Base-by-base conservation (phyloP, 208 protist species). In the Phytomonas francai region DNA sequence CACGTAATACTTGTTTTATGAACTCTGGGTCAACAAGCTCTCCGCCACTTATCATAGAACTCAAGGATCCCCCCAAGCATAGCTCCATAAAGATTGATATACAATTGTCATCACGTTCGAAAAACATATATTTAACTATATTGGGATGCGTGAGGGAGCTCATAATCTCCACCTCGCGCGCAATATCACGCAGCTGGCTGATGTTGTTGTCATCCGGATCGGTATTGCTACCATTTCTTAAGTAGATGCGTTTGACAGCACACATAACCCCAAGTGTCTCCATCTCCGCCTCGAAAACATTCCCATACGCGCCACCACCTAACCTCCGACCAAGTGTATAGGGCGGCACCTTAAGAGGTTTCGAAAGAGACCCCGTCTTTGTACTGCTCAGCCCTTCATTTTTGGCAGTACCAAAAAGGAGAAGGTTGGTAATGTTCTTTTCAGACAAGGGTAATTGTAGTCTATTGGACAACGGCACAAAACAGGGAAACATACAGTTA, bases 21-120 rank as follows among this genome's bases (percentile, higher is more conserved):
- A 76, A 63, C 0, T 73, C 67, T 29, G 85, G 70, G 56, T 74
- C 74, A 8, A 66, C 71, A 6, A 90, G 66, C 29, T 72, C 73
- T 5, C 78, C 69, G n/a, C 71, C 70, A n/a, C 76, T 73, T 58
- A 95, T 87, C 39, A 88, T 36, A 34, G 77, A 75, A 59, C 71
- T 79, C 22, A 92, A 72, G 19, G 84, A 86, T 12, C 84, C 84
- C n/a, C 85, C 89, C n/a, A 71, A 77, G 73, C 89, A 95, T 31
- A 92, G 78, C 74, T 95, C 86, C 89, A 95, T 95, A 64, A 95
- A 95, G 62, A 95, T 95, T 9, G 84, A 95, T 54, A 92, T 85
- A 74, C 83, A 91, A 68, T 89, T 91, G 39, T 83, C 85, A 49
- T 90, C 83, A 1, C 81, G 77, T 42, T 90, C 80, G 70, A 78